These are phyloP conservation scores for Asterophora lycoperdoides DNA, from an alignment of 768 basidiomycete genomes.

Conservation along the genomic window DNA sequence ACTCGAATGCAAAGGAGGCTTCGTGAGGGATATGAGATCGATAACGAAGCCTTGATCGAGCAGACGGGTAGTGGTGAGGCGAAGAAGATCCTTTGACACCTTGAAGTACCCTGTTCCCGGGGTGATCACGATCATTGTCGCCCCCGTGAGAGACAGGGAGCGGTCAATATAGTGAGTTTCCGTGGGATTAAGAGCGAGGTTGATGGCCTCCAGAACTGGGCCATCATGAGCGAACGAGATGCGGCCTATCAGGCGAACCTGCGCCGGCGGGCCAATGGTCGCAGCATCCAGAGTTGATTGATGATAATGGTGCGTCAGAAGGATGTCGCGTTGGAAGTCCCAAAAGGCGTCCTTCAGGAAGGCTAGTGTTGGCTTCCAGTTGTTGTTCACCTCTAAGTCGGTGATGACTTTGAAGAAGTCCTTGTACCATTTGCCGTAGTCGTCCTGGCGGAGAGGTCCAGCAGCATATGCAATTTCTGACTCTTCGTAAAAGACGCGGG, in stretches of 20 bases:
- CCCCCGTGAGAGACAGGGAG: constrained; percentile 84
- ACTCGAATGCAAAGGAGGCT: constrained; percentile 88
- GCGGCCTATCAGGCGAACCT: constrained; percentile 69
- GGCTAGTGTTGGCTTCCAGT: constrained; percentile 85
- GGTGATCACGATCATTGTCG: constrained; percentile 79
- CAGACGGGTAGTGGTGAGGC: constrained; percentile 90
- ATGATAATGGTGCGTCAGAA: constrained; percentile 86
- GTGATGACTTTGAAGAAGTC: constrained; percentile 96
- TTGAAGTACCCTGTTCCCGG: constrained; percentile 94
- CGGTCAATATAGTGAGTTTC: constrained; percentile 96
- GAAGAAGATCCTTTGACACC: constrained; percentile 84
- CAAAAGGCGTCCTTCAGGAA: constrained; percentile 86
- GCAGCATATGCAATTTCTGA: constrained; percentile 79
- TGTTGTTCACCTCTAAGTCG: constrained; percentile 81
- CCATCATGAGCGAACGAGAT: constrained; percentile 90
- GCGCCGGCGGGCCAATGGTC: constrained; percentile 41
- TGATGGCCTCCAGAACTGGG: constrained; percentile 92
- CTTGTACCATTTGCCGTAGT: constrained; percentile 80
- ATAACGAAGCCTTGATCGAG: constrained; percentile 90
- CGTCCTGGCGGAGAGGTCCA: constrained; percentile 73
- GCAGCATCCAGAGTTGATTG: constrained; percentile 51
- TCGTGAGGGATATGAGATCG: constrained; percentile 84
- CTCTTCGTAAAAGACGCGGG: constrained; percentile 84
- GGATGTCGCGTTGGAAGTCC: constrained; percentile 88
- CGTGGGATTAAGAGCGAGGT: constrained; percentile 86